phyloP scores from a whole-genome alignment of 202 grass and related monocot genomes.

The Eragrostis tef region DNA sequence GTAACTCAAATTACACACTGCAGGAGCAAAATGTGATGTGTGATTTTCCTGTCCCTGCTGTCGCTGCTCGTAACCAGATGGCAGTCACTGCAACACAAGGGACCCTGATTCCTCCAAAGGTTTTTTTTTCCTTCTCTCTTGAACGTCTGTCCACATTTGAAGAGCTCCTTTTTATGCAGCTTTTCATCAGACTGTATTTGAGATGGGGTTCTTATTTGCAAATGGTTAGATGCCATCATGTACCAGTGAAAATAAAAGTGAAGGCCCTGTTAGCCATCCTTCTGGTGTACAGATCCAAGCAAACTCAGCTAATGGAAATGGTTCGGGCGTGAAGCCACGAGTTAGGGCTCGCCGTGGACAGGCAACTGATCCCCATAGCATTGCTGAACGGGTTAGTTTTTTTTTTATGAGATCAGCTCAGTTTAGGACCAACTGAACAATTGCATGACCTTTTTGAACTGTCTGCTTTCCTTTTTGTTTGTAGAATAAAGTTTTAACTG shows the following conservation, averaged over 20 bases:
- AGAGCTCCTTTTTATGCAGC: not conserved
- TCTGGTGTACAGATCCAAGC: constrained; percentile 48
- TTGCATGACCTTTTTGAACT: constrained; percentile 28
- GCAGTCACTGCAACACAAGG: constrained; percentile 46
- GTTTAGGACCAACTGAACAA: constrained; percentile 6
- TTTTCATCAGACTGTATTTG: constrained; percentile 38
- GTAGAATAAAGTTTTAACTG: constrained; percentile 29
- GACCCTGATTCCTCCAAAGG: constrained; percentile 49
- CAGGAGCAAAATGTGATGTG: constrained; percentile 60
- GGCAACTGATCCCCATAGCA: constrained; percentile 83
- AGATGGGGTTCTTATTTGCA: not conserved
- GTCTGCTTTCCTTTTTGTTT: not conserved
- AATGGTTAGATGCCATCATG: constrained; percentile 49
- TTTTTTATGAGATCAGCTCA: constrained; percentile 20
- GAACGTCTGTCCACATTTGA: constrained; percentile 17
- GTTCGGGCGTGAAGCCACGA: constrained; percentile 60
- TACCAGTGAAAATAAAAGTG: constrained; percentile 49
- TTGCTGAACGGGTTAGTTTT: constrained; percentile 68
- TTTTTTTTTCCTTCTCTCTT: constrained; percentile 35
- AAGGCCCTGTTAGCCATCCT: constrained; percentile 53
- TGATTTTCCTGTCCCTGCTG: constrained; percentile 47
- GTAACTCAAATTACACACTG: constrained; percentile 41
- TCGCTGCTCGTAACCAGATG: constrained; percentile 42
- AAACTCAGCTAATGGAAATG: constrained; percentile 55
- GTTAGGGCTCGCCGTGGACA: constrained; percentile 77